Base-by-base conservation (phyloP, 139 green algal species). In the Zygnema cylindricum region DNA sequence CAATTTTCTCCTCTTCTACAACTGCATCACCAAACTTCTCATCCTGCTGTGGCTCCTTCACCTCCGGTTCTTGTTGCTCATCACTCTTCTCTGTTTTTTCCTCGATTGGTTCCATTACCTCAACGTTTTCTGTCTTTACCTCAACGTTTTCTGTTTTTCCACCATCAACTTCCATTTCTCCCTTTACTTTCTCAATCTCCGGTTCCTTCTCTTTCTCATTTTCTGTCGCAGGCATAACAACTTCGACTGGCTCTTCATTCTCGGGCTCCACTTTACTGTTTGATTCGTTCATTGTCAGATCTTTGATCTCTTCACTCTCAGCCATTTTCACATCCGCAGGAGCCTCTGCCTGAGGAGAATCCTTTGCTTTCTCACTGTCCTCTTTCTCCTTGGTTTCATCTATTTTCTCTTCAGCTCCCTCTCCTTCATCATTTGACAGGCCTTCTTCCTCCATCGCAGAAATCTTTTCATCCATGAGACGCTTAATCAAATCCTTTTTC, bases 311-410 rank as follows among this genome's bases (percentile, higher is more conserved):
- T n/a, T n/a, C n/a, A n/a, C n/a, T n/a, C n/a, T n/a, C n/a, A n/a
- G n/a, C n/a, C n/a, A n/a, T n/a, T n/a, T n/a, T n/a, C n/a, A n/a
- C n/a, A n/a, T n/a, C n/a, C n/a, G n/a, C n/a, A n/a, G n/a, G n/a
- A n/a, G n/a, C n/a, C n/a, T n/a, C n/a, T n/a, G n/a, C n/a, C n/a
- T n/a, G n/a, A n/a, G n/a, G n/a, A n/a, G n/a, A n/a, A n/a, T n/a
- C 57, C 30, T 73, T 73, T 73, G 30, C 57, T 73, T 73, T n/a
- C 30, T n/a, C n/a, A n/a, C n/a, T n/a, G n/a, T n/a, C n/a, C n/a
- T n/a, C n/a, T n/a, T n/a, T n/a, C n/a, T n/a, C n/a, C n/a, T 16
- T 16, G 7, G 7, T 63, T 63, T 63, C 49, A 25, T 63, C 71
- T 16, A 79, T 11, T 43, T 79, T 16, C 71, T 79, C 38, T 7